These are phyloP conservation scores for Amniculicola lignicola DNA, from an alignment of 495 filamentous ascomycete species.

Conservation along the genomic window DNA sequence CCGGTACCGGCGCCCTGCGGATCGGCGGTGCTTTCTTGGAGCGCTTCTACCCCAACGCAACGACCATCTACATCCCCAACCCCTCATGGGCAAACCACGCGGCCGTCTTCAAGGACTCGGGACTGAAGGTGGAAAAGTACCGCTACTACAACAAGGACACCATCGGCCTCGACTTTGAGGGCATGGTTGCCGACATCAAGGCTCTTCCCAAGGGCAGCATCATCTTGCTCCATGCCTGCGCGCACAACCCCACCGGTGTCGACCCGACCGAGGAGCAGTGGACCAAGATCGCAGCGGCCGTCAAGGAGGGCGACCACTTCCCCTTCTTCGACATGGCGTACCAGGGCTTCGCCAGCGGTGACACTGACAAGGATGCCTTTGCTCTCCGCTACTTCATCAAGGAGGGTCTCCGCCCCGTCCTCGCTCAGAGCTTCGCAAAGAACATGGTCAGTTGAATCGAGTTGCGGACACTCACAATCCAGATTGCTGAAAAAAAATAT, in stretches of 20 bases:
- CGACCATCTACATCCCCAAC: constrained; percentile 92
- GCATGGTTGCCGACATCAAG: constrained; percentile 88
- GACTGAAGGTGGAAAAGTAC: constrained; percentile 87
- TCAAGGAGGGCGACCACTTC: constrained; percentile 87
- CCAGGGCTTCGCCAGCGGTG: constrained; percentile 93
- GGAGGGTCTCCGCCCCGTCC: constrained; percentile 82
- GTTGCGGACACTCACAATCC: too few relatives aligned
- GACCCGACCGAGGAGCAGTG: constrained; percentile 92
- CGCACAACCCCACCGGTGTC: constrained; percentile 97
- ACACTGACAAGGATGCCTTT: constrained; percentile 89
- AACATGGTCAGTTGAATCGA: constrained; percentile 94
- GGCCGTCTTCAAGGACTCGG: constrained; percentile 91
- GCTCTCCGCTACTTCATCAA: constrained; percentile 86
- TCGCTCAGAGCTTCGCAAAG: constrained; percentile 97
- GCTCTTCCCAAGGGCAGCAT: constrained; percentile 79
- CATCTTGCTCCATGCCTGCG: constrained; percentile 93
- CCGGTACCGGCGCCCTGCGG: constrained; percentile 90
- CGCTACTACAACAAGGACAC: constrained; percentile 99
- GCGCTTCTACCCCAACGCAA: constrained; percentile 81
- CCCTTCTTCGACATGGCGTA: constrained; percentile 99
- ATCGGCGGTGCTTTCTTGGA: constrained; percentile 91
- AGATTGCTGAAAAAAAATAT: too few relatives aligned
- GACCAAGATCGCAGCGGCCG: constrained; percentile 83
- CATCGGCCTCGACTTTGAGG: constrained; percentile 95
- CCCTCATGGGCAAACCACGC: constrained; percentile 99